phyloP scores from a whole-genome alignment of 306 rosid species.

The Arachis hypogaea region DNA sequence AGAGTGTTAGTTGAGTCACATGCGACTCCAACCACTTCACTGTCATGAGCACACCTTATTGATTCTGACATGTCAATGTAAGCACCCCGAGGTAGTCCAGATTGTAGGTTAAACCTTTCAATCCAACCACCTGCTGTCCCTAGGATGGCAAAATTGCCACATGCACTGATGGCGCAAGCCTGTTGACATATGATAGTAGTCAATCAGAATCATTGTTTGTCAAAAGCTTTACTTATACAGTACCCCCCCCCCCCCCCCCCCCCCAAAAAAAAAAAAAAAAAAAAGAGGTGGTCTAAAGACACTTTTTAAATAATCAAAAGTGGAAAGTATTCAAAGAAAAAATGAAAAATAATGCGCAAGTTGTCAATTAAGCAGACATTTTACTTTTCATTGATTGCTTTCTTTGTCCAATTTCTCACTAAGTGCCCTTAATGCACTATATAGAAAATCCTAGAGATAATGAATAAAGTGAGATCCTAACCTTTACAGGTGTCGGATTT shows the following conservation, averaged over 20 bases:
- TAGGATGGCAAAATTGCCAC: conserved; percentile 90
- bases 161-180: conserved; percentile 92
- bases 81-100: conserved; percentile 85
- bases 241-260: background rate
- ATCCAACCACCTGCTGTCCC: conserved; percentile 99
- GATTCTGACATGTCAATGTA: conserved; percentile 65
- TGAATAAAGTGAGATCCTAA: conserved; percentile 45
- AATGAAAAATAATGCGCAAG: background rate
- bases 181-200: conserved; percentile 47
- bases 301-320: background rate
- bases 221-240: conserved; percentile 21
- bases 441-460: background rate
- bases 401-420: background rate
- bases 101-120: conserved; percentile 93
- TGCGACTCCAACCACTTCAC: conserved; percentile 93
- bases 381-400: background rate
- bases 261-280: too few relatives aligned
- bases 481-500: conserved; percentile 84
- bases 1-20: conserved; percentile 93
- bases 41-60: conserved; percentile 71
- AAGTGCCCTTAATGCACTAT: background rate
- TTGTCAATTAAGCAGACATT: background rate
- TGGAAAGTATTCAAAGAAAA: background rate
- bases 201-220: conserved; percentile 31
- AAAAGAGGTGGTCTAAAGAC: background rate